These are phyloP conservation scores for Pestalotiopsis sp. DNA, from an alignment of 2,329 filamentous ascomycete species.

Conservation along the genomic window DNA sequence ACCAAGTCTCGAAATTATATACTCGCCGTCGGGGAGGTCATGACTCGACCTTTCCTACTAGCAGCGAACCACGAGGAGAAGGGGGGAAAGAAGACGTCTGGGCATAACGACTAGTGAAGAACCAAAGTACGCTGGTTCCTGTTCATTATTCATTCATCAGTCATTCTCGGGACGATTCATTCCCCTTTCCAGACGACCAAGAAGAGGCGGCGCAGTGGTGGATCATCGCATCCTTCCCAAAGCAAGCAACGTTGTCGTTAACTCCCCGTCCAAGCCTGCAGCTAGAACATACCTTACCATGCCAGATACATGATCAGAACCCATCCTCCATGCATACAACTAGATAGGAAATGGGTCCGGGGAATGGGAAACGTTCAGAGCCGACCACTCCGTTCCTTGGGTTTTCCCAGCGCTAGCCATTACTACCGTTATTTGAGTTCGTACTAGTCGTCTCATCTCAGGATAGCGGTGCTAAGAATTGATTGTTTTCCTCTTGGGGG, in stretches of 20 bases:
- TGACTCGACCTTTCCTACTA: too few relatives aligned
- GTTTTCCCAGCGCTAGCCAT: not conserved
- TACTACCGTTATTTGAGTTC: conserved; percentile 1
- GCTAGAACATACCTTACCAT: not conserved
- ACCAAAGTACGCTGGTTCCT: too few relatives aligned
- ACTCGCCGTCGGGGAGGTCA: too few relatives aligned
- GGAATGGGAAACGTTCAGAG: not conserved
- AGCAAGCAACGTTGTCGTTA: not conserved
- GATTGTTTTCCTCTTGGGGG: not conserved
- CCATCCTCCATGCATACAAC: not conserved
- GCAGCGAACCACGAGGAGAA: too few relatives aligned
- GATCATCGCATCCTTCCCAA: not conserved
- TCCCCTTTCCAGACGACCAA: not conserved
- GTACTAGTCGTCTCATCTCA: conserved; percentile 6
- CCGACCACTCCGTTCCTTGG: conserved; percentile 2
- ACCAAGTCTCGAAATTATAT: too few relatives aligned
- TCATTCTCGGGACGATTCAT: not conserved
- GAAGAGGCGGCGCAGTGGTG: not conserved
- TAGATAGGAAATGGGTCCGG: conserved; percentile 2
- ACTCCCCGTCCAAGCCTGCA: not conserved
- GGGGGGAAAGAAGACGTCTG: too few relatives aligned
- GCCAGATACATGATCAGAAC: not conserved
- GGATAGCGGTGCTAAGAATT: not conserved
- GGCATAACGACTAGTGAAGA: too few relatives aligned
- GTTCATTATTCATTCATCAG: too few relatives aligned